Evolutionary conservation across 179 eudicot genomes (phyloP).

Genomic region (Actinidia polygama): DNA sequence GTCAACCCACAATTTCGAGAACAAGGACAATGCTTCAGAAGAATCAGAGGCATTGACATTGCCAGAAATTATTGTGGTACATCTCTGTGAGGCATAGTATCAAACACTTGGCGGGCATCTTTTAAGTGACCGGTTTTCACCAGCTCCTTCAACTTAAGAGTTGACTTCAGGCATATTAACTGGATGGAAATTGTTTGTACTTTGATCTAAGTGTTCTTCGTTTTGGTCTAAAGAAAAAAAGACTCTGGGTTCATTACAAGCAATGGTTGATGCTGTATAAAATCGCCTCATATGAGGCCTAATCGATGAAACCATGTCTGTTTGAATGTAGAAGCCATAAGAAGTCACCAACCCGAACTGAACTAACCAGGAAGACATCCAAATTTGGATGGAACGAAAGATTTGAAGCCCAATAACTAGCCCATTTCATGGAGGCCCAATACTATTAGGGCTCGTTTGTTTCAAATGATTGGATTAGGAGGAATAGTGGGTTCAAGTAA

Average conservation of each 20-base stretch:
- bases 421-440: neutral
- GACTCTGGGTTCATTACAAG: slow-evolving; percentile 29
- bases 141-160: slow-evolving; percentile 42
- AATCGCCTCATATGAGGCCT: slow-evolving; percentile 42
- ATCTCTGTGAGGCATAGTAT: slow-evolving; percentile 68
- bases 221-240: slow-evolving; percentile 2
- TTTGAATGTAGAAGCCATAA: neutral
- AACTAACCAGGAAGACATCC: neutral
- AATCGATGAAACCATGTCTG: slow-evolving; percentile 35
- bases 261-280: slow-evolving; percentile 35
- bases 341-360: neutral
- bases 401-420: neutral
- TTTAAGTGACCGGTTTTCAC: slow-evolving; percentile 50
- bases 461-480: too few relatives aligned
- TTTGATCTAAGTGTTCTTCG: neutral
- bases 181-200: slow-evolving; percentile 21
- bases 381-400: neutral
- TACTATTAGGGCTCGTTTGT: too few relatives aligned
- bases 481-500: too few relatives aligned
- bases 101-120: slow-evolving; percentile 79
- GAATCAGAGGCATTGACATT: slow-evolving; percentile 54
- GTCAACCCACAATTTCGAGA: slow-evolving; percentile 63
- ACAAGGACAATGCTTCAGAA: slow-evolving; percentile 65
- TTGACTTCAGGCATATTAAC: slow-evolving; percentile 43
- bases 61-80: slow-evolving; percentile 72